Conservation (phyloP, 73 alveolate genomes). For the Paramecium biaurelia region DNA sequence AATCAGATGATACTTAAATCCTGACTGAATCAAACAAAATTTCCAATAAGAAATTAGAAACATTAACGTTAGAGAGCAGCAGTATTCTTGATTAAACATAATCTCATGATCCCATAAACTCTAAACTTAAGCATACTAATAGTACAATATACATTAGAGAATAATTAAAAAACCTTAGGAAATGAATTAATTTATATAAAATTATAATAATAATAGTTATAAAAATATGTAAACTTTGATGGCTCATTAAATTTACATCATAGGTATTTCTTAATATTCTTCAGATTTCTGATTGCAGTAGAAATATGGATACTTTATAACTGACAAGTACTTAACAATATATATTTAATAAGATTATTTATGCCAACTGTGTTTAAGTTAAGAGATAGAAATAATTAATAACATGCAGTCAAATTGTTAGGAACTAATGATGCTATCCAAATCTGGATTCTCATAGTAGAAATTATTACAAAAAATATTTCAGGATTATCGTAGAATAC, state of each 20-base stretch:
- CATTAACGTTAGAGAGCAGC: not conserved
- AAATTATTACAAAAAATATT: not conserved
- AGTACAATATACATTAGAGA: not conserved
- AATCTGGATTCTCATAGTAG: not conserved
- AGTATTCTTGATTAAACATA: not conserved
- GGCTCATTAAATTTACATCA: not conserved
- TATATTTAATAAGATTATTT: not conserved
- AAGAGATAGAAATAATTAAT: not conserved
- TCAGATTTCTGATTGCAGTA: not conserved
- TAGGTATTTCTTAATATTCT: not conserved
- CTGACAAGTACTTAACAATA: not conserved
- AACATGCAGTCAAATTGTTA: not conserved
- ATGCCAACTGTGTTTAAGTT: not conserved
- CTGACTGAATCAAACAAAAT: not conserved
- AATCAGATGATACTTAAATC: not conserved
- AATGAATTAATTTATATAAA: not conserved
- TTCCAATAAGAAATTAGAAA: not conserved
- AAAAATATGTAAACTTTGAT: not conserved
- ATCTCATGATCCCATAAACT: not conserved
- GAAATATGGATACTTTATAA: not conserved
- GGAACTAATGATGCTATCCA: not conserved
- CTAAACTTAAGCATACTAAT: not conserved
- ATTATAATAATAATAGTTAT: not conserved
- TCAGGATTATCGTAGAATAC: not conserved
- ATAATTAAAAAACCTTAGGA: not conserved